A percentile compares a stretch with the other conserved stretches of the same genome.
Evolutionary conservation across 352 stramenopile genomes (phyloP).

Genomic region (Globisporangium lucens): DNA sequence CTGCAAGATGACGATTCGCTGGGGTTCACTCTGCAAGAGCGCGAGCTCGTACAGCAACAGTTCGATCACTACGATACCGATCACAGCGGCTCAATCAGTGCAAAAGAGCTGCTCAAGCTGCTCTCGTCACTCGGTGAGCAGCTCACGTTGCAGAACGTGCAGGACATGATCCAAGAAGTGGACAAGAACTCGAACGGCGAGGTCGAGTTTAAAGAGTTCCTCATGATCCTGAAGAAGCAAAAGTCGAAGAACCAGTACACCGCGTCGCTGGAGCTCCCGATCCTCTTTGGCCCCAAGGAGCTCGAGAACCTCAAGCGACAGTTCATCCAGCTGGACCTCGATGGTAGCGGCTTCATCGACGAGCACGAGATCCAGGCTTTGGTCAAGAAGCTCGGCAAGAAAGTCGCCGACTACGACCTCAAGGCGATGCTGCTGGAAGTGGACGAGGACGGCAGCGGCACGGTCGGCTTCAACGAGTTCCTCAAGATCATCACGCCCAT

Average conservation of each 20-base stretch:
- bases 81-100: conserved; percentile 58
- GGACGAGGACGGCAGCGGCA: conserved; percentile 59
- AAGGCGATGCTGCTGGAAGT: conserved; percentile 61
- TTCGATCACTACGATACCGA: conserved; percentile 66
- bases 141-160: conserved; percentile 51
- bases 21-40: conserved; percentile 42
- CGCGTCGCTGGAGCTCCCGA: conserved; percentile 53
- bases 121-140: conserved; percentile 57
- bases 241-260: conserved; percentile 62
- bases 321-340: conserved; percentile 65
- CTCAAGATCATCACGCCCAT: conserved; percentile 61
- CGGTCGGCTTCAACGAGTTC: conserved; percentile 74
- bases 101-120: conserved; percentile 54
- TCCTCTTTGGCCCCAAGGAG: conserved; percentile 64
- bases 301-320: conserved; percentile 64
- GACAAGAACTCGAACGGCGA: conserved; percentile 60
- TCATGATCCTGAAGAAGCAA: conserved; percentile 55
- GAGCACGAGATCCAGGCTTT: conserved; percentile 57
- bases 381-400: conserved; percentile 57
- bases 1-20: conserved; percentile 17
- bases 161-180: conserved; percentile 54
- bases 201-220: conserved; percentile 70
- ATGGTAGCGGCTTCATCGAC: conserved; percentile 67
- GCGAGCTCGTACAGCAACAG: conserved; percentile 39
- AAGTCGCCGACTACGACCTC: conserved; percentile 43